Percentiles rank a stretch among this genome's conserved stretches.
Evolutionary conservation across 768 basidiomycete genomes (phyloP).

Genomic region (Rhodocollybia butyracea): DNA sequence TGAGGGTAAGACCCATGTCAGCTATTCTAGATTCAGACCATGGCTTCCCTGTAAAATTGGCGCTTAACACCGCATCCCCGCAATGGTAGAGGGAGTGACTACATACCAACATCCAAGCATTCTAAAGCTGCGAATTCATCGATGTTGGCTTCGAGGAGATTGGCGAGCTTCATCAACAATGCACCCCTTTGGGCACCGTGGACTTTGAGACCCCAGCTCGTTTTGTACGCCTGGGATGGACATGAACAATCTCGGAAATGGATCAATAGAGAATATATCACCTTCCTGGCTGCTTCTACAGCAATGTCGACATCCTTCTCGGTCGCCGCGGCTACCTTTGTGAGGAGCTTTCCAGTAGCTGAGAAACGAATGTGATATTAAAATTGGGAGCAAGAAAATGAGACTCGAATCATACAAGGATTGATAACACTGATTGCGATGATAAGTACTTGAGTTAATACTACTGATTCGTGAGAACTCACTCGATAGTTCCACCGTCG

Average conservation of each 20-base stretch:
- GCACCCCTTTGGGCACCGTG: constrained; percentile 35
- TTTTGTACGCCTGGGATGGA: constrained; percentile 26
- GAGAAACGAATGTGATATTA: neutral
- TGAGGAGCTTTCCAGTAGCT: constrained; percentile 60
- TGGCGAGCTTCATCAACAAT: constrained; percentile 45
- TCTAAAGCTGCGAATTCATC: constrained; percentile 51
- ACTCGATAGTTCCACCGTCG: constrained; percentile 66
- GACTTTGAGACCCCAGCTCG: constrained; percentile 47
- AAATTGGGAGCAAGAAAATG: neutral
- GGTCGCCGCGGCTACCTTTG: constrained; percentile 49
- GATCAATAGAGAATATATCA: constrained; percentile 1
- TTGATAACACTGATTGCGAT: constrained; percentile 37
- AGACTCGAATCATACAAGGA: constrained; percentile 25
- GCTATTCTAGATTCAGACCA: constrained; percentile 15
- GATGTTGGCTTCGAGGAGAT: constrained; percentile 46
- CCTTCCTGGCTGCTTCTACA: constrained; percentile 56
- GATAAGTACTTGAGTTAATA: neutral
- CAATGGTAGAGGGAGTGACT: neutral
- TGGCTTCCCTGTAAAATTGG: constrained; percentile 23
- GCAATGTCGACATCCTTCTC: constrained; percentile 64
- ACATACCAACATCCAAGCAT: constrained; percentile 40
- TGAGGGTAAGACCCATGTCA: constrained; percentile 26
- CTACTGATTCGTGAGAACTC: constrained; percentile 21
- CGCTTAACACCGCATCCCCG: neutral
- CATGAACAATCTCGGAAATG: neutral